Conservation (phyloP, 768 basidiomycete genomes). For the Nevesoporus exiguus region DNA sequence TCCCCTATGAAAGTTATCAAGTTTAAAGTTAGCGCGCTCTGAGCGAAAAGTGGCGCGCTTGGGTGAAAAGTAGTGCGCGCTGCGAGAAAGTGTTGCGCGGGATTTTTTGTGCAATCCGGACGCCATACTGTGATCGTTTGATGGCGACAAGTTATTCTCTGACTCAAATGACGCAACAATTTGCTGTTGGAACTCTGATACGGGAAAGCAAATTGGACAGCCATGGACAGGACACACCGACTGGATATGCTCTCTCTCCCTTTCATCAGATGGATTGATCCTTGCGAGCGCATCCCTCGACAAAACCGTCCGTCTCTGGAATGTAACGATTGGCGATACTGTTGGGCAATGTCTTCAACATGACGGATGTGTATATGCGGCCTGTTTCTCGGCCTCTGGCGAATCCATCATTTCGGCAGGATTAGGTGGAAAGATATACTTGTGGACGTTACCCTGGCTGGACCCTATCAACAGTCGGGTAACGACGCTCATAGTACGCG, state of each 20-base stretch:
- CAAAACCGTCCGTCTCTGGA: constrained; percentile 8
- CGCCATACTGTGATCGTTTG: neutral
- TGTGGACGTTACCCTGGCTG: neutral
- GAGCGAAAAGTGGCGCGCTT: no score
- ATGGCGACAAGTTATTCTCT: neutral
- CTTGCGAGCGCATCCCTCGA: constrained; percentile 3
- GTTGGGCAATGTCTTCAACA: neutral
- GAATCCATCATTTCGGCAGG: neutral
- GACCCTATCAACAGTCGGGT: neutral
- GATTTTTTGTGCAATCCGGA: no score
- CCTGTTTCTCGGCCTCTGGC: constrained; percentile 5
- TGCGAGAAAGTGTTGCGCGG: no score
- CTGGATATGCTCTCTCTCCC: neutral
- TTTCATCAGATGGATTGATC: neutral
- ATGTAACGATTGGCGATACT: neutral
- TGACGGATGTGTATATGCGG: rapidly evolving
- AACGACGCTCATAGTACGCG: neutral
- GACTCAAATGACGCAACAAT: neutral
- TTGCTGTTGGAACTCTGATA: neutral
- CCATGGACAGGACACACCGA: neutral
- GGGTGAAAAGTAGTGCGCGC: no score
- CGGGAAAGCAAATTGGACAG: neutral
- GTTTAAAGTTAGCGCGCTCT: no score
- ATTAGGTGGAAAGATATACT: neutral
- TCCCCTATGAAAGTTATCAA: no score